Evolutionary conservation across 2,329 filamentous ascomycete genomes (phyloP).

Genomic region (Colletotrichum endophyticum): DNA sequence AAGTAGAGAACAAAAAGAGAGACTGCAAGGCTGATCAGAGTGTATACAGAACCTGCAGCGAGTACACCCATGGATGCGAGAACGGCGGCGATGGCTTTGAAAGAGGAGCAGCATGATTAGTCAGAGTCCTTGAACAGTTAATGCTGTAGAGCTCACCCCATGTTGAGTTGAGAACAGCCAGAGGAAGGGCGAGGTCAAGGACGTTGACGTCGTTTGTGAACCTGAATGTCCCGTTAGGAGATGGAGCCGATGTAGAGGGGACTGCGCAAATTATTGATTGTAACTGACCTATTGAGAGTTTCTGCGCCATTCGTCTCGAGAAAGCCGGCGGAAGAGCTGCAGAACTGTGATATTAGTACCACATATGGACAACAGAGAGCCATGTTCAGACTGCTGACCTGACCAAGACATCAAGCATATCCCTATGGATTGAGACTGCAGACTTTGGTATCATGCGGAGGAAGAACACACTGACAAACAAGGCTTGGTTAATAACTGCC

Average conservation of each 20-base stretch:
- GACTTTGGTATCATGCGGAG: neutral
- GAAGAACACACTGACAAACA: neutral
- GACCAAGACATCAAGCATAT: neutral
- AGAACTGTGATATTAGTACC: neutral
- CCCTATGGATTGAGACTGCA: neutral
- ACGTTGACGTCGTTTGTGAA: neutral
- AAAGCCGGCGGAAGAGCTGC: neutral
- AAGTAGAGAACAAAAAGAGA: neutral
- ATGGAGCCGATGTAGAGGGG: rapidly evolving
- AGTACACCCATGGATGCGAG: neutral
- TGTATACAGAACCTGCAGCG: neutral
- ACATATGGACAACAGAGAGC: neutral
- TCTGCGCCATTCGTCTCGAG: neutral
- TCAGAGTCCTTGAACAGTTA: too few species aligned
- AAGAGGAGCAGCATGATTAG: too few species aligned
- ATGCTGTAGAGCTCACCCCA: neutral
- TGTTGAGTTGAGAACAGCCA: neutral
- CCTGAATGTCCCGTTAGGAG: neutral
- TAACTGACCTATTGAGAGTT: neutral
- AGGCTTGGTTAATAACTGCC: neutral
- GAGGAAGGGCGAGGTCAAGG: neutral
- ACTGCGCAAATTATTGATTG: rapidly evolving
- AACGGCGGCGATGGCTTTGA: neutral
- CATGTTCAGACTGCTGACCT: neutral
- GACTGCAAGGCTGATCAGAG: neutral